Evolutionary conservation across 768 basidiomycete species (phyloP).

Genomic region (Podaxis pistillaris): DNA sequence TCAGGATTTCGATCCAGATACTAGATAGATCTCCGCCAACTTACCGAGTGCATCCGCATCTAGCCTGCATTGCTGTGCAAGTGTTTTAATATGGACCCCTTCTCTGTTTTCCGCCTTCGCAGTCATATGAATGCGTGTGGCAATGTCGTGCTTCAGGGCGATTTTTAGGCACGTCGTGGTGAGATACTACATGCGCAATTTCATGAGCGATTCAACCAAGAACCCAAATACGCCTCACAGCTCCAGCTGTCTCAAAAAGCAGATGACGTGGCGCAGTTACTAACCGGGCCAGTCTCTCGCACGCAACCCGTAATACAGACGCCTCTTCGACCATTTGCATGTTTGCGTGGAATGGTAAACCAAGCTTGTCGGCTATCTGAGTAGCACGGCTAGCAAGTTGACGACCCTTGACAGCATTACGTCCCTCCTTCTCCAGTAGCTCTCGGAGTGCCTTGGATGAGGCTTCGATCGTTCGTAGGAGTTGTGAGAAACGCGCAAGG

Average conservation of each 20-base stretch:
- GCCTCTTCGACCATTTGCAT: neutral
- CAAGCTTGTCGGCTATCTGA: neutral
- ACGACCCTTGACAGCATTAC: neutral
- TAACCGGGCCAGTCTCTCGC: neutral
- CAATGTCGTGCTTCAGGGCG: neutral
- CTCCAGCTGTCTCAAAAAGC: neutral
- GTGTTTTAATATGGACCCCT: neutral
- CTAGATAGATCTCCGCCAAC: neutral
- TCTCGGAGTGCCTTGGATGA: neutral
- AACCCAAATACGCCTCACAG: neutral
- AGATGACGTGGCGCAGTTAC: neutral
- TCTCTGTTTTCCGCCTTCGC: neutral
- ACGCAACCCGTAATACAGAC: neutral
- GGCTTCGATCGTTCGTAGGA: neutral
- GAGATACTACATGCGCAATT: neutral
- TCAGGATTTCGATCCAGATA: neutral
- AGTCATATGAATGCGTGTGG: neutral
- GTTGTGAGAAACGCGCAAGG: neutral
- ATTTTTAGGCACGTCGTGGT: neutral
- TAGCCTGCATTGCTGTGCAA: neutral
- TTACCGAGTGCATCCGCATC: neutral
- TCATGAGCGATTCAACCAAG: neutral
- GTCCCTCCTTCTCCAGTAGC: neutral
- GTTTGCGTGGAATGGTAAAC: neutral
- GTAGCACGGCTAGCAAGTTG: neutral